Evolutionary conservation across 345 rosid genomes (phyloP), one percentile per base, ranked within the genome.

Genomic region (Arabis hirsuta): DNA sequence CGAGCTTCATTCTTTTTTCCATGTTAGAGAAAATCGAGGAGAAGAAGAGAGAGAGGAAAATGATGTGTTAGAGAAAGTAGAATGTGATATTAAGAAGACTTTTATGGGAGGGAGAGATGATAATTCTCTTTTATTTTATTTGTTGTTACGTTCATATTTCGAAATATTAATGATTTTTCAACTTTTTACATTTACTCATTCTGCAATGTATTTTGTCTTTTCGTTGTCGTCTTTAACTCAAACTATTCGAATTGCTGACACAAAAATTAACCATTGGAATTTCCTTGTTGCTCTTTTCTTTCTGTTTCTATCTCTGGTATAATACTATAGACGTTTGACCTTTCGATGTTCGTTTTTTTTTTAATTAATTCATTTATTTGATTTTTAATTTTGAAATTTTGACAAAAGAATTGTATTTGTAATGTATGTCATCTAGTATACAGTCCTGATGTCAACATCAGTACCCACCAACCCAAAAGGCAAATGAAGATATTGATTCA

Each of bases 1-100:
- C 76, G 51, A 72, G 83, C 77, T 76, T 90, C 71, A 90, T 76
- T 55, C 84, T 73, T 61, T 79, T 83, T 74, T 90, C 98, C 91
- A 85, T 91, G 51, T 47, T 46, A 44, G 76, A 44, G 70, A 45
- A 22, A 14, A 46, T 63, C 64, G 39, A 72, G 55, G 2, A 53
- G 57, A 64, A 55, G 19, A 60, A 46, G 60, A 73, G 62, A 55
- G 13, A 71, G 61, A 69, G 48, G 46, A 71, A 61, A 50, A 58
- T 6, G 43, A 39, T 31, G 78, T 50, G 19, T n/a, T 69, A 62
- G 42, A 46, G 47, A 32, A 32, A 60, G 58, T 11, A 14, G 57
- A 22, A 22, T 52, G 59, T 61, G 29, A 54, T 67, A 41, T 14
- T 53, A 43, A 39, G 12, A 67, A 43, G 55, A 58, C 65, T 64